Base-by-base conservation (phyloP, 1,284 basidiomycete genomes). In the Ceratobasidium papillatum region DNA sequence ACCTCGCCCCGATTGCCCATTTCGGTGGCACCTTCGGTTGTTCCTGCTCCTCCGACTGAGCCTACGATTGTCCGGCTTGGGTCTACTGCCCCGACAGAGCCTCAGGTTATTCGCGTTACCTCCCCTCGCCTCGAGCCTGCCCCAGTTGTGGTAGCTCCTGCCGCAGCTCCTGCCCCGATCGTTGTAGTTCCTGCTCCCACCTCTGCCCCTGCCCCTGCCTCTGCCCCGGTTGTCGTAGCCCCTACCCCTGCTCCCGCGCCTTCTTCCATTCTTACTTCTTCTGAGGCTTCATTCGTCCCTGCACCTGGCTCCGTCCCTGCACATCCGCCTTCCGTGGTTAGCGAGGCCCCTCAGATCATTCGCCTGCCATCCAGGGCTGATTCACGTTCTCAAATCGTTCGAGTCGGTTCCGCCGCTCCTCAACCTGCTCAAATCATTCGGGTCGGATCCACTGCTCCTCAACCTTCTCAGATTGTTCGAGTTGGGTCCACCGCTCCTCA, bases 11-110 rank as follows among this genome's bases (percentile, higher is more conserved):
- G 25, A 9, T n/a, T 30, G 17, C 61, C 47, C 19, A 36, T 41
- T n/a, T 25, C 72, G 11, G 22, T 41, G 14, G 73, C 47, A 5
- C 52, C 64, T 25, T n/a, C 54, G 7, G 12, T 47, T 27, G 73
- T 49, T 4, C 34, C 38, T 34, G 54, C 22, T 32, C 41, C 63
- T 41, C 25, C 30, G 3, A 54, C 58, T 25, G 74, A 62, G 7
- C 76, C 76, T 22, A 77, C 76, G n/a, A 62, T 74, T 5, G 63
- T 77, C 9, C 61, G 74, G 3, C 30, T 77, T 27, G 76, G 73
- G 41, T 64, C 61, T 25, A 22, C 74, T 0, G 41, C 68, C 12
- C 58, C 68, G 32, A 27, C 36, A 27, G 61, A 62, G 36, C 62
- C 74, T 3, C 69, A 68, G 59, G 56, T 77, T n/a, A 73, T 75